These are phyloP conservation scores for Cercospora sp. DNA, from an alignment of 2,329 filamentous ascomycete species.

Conservation along the genomic window DNA sequence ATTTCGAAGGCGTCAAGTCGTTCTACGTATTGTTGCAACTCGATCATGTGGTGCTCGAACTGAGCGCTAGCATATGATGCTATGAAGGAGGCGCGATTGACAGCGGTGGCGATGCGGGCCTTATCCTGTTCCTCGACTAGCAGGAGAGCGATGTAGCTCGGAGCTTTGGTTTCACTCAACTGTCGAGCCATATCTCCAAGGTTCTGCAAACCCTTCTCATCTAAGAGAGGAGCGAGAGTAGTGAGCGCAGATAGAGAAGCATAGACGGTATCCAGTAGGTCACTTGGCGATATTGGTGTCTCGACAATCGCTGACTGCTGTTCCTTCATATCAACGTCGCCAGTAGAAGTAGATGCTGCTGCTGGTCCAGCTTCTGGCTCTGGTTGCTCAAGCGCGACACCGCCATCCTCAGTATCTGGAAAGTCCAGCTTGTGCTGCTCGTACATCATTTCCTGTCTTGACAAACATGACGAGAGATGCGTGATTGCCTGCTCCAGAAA, in stretches of 20 bases:
- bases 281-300: slow-evolving; percentile 63
- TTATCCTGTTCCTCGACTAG: slow-evolving; percentile 30
- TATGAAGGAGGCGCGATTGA: slow-evolving; percentile 59
- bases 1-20: slow-evolving; percentile 39
- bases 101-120: slow-evolving; percentile 45
- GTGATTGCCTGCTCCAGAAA: slow-evolving; percentile 62
- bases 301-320: slow-evolving; percentile 68
- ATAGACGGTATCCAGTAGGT: slow-evolving; percentile 67
- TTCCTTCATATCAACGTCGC: slow-evolving; percentile 40
- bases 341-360: slow-evolving; percentile 13
- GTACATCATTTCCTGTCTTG: slow-evolving; percentile 48
- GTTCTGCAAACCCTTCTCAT: slow-evolving; percentile 49
- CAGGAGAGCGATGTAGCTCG: slow-evolving; percentile 50
- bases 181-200: slow-evolving; percentile 61
- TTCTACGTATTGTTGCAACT: slow-evolving; percentile 55
- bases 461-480: slow-evolving; percentile 56
- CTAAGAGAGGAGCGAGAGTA: slow-evolving; percentile 51
- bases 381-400: slow-evolving; percentile 29
- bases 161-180: slow-evolving; percentile 56
- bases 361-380: slow-evolving; percentile 16
- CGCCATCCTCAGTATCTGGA: slow-evolving; percentile 38
- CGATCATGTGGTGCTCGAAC: slow-evolving; percentile 54
- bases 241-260: slow-evolving; percentile 58
- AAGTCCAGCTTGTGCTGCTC: slow-evolving; percentile 42
- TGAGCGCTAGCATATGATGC: slow-evolving; percentile 58